Evolutionary conservation across 2,329 filamentous ascomycete genomes (phyloP), one percentile per base, ranked within the genome.

Genomic region (Penicillium sp.): DNA sequence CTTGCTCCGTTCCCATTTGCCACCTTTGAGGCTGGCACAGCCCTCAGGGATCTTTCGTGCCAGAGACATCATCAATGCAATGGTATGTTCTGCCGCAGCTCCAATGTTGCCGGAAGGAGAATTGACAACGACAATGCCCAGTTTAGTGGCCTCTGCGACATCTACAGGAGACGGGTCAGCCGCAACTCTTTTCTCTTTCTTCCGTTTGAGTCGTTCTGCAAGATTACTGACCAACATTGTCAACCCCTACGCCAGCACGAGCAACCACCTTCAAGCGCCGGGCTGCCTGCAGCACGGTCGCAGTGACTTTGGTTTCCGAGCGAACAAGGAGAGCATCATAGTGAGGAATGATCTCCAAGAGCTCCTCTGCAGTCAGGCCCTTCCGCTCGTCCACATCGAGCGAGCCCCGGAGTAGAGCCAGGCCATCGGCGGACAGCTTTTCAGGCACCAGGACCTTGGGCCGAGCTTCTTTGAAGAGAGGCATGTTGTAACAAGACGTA

Each of bases 121-220:
- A 75, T 94, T 95, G 58, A 94, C 88, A 2, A 95, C 91, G 54
- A 93, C 88, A 61, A 94, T 87, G 22, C 91, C 91, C 57, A 87
- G 81, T 42, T 84, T 82, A 0, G 90, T 94, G 2, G 91, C 91
- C 7, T 87, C 85, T 37, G 86, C 81, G 0, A 94, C 88, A 71
- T 94, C 83, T 75, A 55, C 4, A 35, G 14, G 0, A 10, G 7
- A 42, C n/a, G 46, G 38, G 33, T 51, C 2, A 53, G 33, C n/a
- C 16, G 14, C 30, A 33, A 7, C 37, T 14, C 13, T 6, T 22
- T 22, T 22, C 6, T 3, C n/a, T 13, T 38, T 11, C 2, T 1
- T 6, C 8, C 22, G 14, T 5, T 6, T 6, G 13, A 28, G 22
- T 2, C 6, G 2, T 40, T 13, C 25, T 49, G 28, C 1, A 22